Evolutionary conservation across 208 protist genomes (phyloP).

Genomic region (Novymonas esmeraldas): DNA sequence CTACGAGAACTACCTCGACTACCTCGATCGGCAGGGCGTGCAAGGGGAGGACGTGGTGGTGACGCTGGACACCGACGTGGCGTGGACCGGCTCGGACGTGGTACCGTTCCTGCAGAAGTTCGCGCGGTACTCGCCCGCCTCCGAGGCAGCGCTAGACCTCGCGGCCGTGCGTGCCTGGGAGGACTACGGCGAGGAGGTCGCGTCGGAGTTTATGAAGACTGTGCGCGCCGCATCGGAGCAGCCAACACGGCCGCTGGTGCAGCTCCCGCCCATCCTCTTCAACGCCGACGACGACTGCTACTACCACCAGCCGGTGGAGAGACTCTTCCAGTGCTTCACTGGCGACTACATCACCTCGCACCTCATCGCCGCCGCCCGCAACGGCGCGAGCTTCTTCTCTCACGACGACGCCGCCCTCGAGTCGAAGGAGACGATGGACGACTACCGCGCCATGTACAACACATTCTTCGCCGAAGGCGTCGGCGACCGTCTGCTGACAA

Average conservation of each 20-base stretch:
- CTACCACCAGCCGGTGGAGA: conserved; percentile 9
- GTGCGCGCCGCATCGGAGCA: neutral
- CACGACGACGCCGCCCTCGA: no score
- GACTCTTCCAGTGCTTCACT: conserved; percentile 8
- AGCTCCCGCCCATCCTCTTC: conserved; percentile 36
- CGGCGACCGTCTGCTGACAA: neutral
- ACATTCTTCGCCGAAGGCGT: conserved; percentile 3
- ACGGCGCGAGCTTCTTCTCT: conserved; percentile 4
- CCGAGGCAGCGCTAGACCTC: conserved; percentile 30
- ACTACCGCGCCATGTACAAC: neutral
- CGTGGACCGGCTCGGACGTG: conserved; percentile 34
- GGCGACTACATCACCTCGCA: conserved; percentile 14
- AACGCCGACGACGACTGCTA: conserved; percentile 32
- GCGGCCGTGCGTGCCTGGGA: conserved; percentile 47
- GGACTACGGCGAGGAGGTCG: conserved; percentile 35
- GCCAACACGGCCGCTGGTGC: conserved; percentile 5
- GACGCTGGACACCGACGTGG: conserved; percentile 34
- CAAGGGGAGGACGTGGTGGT: conserved; percentile 40
- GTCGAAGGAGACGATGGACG: neutral
- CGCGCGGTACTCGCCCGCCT: conserved; percentile 21
- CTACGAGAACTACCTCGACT: conserved; percentile 23
- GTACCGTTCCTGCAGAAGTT: conserved; percentile 38
- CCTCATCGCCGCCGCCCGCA: conserved; percentile 7
- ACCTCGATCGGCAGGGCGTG: conserved; percentile 29
- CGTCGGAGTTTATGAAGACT: conserved; percentile 16